Conservation (phyloP, 1,284 basidiomycete genomes). For the Ganoderma multipileum region DNA sequence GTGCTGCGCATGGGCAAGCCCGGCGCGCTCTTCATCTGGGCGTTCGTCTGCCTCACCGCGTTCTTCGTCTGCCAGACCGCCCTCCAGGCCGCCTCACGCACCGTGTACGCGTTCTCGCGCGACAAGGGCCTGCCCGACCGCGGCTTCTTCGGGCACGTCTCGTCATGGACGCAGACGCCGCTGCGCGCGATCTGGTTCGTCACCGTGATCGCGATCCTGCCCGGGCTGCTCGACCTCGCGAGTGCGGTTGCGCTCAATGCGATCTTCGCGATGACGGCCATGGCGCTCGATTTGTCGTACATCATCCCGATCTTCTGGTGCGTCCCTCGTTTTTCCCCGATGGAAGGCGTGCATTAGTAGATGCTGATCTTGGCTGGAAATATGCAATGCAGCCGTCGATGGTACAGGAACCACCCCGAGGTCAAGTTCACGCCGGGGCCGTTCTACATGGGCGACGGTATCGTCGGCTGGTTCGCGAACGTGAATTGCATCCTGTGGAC, state of each 20-base stretch:
- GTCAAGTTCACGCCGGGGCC: conserved; percentile 89
- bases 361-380: conserved; percentile 1
- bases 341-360: neutral
- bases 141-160: conserved; percentile 80
- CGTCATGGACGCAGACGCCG: conserved; percentile 74
- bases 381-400: conserved; percentile 63
- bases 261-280: conserved; percentile 83
- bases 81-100: conserved; percentile 87
- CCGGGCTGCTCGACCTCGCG: conserved; percentile 80
- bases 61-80: conserved; percentile 86
- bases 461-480: conserved; percentile 72
- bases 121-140: conserved; percentile 85
- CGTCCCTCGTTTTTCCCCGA: conserved; percentile 20
- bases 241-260: conserved; percentile 83
- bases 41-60: conserved; percentile 79
- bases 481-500: conserved; percentile 74
- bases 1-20: conserved; percentile 73
- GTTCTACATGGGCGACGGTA: conserved; percentile 83
- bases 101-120: conserved; percentile 90
- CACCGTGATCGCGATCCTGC: conserved; percentile 72
- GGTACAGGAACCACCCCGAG: conserved; percentile 83
- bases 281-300: conserved; percentile 76
- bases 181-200: conserved; percentile 85
- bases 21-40: conserved; percentile 80
- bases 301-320: conserved; percentile 75